A percentile compares a stretch with the other conserved stretches of the same genome.
phyloP scores from a whole-genome alignment of 257 asterid genomes.

The Petunia axillaris region DNA sequence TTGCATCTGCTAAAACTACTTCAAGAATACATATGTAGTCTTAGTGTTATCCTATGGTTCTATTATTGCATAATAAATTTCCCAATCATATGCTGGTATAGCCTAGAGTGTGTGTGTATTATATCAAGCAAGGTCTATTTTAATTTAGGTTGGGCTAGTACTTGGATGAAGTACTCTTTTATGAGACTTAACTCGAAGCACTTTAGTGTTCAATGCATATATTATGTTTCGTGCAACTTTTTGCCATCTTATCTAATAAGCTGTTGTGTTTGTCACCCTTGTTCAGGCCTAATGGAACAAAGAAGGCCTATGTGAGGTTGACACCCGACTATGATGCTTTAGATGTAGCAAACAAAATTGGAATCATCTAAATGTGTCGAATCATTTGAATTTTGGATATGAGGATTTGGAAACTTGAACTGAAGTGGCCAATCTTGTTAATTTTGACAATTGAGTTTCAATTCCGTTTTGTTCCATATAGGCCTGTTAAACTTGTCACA shows the following conservation, averaged over 20 bases:
- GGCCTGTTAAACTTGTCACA: background rate
- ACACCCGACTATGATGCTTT: constrained; percentile 58
- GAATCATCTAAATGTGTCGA: constrained; percentile 38
- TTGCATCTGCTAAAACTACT: background rate
- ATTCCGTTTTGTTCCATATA: background rate
- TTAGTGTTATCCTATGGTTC: background rate
- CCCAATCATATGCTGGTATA: background rate
- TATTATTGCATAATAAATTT: too few relatives aligned
- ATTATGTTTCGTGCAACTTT: background rate
- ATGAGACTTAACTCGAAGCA: background rate
- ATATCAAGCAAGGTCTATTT: background rate
- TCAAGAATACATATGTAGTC: background rate
- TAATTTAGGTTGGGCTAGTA: background rate
- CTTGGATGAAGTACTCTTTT: background rate
- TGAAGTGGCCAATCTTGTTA: background rate
- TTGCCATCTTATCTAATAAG: background rate
- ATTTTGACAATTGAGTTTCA: background rate
- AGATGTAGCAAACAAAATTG: constrained; percentile 61
- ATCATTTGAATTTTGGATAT: background rate
- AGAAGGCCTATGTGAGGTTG: constrained; percentile 62
- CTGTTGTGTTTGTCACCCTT: background rate
- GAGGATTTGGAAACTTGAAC: background rate
- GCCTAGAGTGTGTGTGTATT: background rate
- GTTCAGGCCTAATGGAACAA: constrained; percentile 63
- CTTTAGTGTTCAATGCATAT: background rate